These are phyloP conservation scores for Carex kokanica DNA, from an alignment of 176 grass and related monocot genomes.

Conservation along the genomic window DNA sequence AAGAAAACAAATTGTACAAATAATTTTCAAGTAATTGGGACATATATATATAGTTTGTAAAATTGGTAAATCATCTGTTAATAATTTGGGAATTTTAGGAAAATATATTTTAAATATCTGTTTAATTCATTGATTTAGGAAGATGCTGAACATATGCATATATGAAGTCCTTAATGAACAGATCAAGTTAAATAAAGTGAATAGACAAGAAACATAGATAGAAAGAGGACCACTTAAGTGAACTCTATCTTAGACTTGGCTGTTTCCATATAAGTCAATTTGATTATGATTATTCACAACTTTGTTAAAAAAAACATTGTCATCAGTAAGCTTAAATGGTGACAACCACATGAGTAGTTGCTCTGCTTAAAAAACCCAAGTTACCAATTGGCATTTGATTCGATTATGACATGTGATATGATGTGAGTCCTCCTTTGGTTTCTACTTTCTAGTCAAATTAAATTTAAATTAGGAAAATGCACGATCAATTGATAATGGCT, in stretches of 20 bases:
- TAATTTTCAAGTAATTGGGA: too few species aligned
- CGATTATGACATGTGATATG: background rate
- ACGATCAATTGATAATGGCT: too few species aligned
- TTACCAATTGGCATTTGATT: background rate
- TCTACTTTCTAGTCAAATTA: too few species aligned
- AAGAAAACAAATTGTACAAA: too few species aligned
- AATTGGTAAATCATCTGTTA: too few species aligned
- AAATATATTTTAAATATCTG: too few species aligned
- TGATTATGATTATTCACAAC: conserved; percentile 11
- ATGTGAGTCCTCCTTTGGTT: background rate
- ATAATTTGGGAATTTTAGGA: too few species aligned
- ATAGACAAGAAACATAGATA: conserved; percentile 18
- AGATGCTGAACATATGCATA: too few species aligned
- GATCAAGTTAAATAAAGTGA: background rate
- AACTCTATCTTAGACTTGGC: conserved; percentile 7
- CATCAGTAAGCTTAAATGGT: conserved; percentile 8
- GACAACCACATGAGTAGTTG: conserved; percentile 2
- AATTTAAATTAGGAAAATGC: too few species aligned
- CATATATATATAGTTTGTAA: too few species aligned
- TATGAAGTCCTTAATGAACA: too few species aligned
- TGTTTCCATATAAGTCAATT: background rate
- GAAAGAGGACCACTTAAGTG: conserved; percentile 13
- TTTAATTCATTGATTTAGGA: too few species aligned
- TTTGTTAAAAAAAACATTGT: conserved; percentile 4
- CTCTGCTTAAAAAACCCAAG: background rate